A percentile compares a stretch with the other conserved stretches of the same genome.
Conservation (phyloP, 169 alveolate species). For the Plasmodium blacklocki region DNA sequence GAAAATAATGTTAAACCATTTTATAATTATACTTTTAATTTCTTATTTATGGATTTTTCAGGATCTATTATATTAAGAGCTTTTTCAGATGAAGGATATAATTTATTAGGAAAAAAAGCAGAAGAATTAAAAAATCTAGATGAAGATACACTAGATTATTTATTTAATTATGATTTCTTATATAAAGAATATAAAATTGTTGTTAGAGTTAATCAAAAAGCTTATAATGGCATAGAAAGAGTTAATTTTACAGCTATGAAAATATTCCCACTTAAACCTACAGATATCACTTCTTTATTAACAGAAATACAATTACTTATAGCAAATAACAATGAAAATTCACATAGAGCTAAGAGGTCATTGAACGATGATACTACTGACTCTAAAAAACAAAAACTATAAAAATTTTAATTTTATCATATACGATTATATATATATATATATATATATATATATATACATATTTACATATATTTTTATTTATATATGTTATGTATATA, state of each 20-base stretch:
- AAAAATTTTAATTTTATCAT: not conserved
- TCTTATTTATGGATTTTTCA: slow-evolving; percentile 77
- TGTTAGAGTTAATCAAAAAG: slow-evolving; percentile 53
- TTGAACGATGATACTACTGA: slow-evolving; percentile 38
- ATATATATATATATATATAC: not conserved
- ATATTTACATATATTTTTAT: not conserved
- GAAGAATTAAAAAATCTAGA: slow-evolving; percentile 78
- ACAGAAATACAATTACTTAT: slow-evolving; percentile 57
- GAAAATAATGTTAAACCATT: slow-evolving; percentile 81
- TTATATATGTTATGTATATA: no score
- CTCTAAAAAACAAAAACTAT: slow-evolving; percentile 51
- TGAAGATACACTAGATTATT: slow-evolving; percentile 74
- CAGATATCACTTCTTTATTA: slow-evolving; percentile 39
- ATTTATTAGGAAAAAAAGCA: slow-evolving; percentile 79
- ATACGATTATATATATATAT: not conserved
- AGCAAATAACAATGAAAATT: slow-evolving; percentile 9
- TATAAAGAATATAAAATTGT: slow-evolving; percentile 76
- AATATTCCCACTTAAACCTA: slow-evolving; percentile 62
- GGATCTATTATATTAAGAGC: slow-evolving; percentile 75
- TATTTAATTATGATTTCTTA: slow-evolving; percentile 77
- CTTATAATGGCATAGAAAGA: slow-evolving; percentile 67
- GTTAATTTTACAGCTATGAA: slow-evolving; percentile 72
- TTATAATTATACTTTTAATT: slow-evolving; percentile 76
- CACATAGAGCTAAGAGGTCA: slow-evolving; percentile 46
- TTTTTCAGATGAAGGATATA: slow-evolving; percentile 76